Evolutionary conservation across 768 basidiomycete genomes (phyloP), one percentile per base, ranked within the genome.

Genomic region (Kondoa malvinella): DNA sequence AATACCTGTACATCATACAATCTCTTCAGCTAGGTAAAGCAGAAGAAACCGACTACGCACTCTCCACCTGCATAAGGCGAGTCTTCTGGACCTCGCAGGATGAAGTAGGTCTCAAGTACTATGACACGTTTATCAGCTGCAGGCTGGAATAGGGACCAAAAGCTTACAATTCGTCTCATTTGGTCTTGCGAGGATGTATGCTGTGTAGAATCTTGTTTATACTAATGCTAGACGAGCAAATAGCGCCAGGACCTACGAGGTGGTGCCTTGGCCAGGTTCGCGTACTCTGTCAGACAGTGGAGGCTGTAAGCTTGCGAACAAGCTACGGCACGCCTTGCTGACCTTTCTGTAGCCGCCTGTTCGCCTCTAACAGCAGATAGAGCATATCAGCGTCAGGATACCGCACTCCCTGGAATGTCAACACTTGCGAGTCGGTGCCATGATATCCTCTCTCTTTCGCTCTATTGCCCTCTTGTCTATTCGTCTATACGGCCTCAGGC

Each of bases 51-150:
- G 30, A 14, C 30, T 4, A 25, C 58, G 25, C 58, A 96, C 77
- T 99, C 94, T 74, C 94, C 94, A 29, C 87, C 91, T 31, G 82
- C 81, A 73, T 85, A 99, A 2, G 92, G 87, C 50, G 89, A 87
- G 76, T 95, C 92, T 57, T 92, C 86, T 25, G 95, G 95, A 1
- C 95, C 95, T 61, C 89, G 87, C 88, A 75, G 69, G 57, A 73
- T 61, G 65, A 33, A 69, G 65, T 71, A 72, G 67, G 71, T 73
- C 32, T 72, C 72, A 8, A 74, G 70, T 31, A 25, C 58, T 25
- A 25, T 31, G n/a, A 31, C 58, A 59, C 58, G 58, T 31, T 31
- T 4, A 14, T 25, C 8, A 29, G 12, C 14, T 4, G 21, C 25
- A 4, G 15, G 30, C 8, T 59, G 58, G 27, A 31, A 4, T 14